Base-by-base conservation (phyloP, 2,329 filamentous ascomycete species). In the Hymenoscyphus albidus region DNA sequence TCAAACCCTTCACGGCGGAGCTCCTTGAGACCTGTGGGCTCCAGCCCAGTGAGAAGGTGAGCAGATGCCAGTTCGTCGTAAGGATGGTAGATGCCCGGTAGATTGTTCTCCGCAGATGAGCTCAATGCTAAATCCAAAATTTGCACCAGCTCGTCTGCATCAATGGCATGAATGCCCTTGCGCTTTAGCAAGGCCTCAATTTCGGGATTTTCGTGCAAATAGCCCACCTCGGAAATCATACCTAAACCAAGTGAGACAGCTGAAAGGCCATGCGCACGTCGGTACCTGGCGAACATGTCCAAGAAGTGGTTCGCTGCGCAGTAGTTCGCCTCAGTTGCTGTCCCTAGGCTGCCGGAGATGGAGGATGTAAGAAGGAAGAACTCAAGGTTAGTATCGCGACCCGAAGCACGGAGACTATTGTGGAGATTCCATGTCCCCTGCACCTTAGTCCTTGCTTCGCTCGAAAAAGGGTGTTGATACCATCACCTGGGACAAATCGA, bases 161-260 rank as follows among this genome's bases (percentile, higher is more conserved):
- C 73, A 38, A 79, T 67, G 0, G 74, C 70, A 38, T 76, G 74
- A 55, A 78, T 73, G 0, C 76, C 78, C 40, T 74, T 76, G 12
- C 77, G 74, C 5, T 70, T 65, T 1, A 80, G 70, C 7, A 76
- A 58, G 1, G 68, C 70, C 64, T 79, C 76, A 16, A 80, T 73
- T 1, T 77, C 74, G 0, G 72, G 73, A 44, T 77, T 74, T 39
- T 78, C 76, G 60, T 74, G 71, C 2, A 78, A 66, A 61, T 75
- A 75, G 3, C 64, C 65, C 1, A 65, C 64, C 54, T 64, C 66
- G 7, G 62, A 64, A n/a, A 67, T 66, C 58, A 62, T 61, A 13
- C 67, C 67, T 10, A 69, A 57, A 16, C 64, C 66, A 38, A 69
- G 51, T n/a, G 64, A 54, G 9, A 51, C 58, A 14, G 58, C 63